Percentiles rank a stretch among this genome's conserved stretches.
phyloP scores from a whole-genome alignment of 805 yeast species.

The Ogataea ramenticola region DNA sequence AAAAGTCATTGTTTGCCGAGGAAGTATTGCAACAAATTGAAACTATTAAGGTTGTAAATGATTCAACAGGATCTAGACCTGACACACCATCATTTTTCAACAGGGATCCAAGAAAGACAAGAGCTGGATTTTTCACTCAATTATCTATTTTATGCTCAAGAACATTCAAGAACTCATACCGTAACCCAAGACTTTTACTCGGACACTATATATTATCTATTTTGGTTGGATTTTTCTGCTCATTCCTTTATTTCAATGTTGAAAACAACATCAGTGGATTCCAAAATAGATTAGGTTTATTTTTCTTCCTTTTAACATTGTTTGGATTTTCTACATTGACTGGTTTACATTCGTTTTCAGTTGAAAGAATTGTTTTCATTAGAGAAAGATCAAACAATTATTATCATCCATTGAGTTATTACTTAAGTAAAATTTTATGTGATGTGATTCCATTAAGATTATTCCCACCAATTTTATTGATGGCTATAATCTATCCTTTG shows the following conservation, averaged over 20 bases:
- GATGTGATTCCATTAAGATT: conserved; percentile 90
- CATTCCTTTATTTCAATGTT: conserved; percentile 75
- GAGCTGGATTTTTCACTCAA: conserved; percentile 60
- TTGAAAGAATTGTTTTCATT: conserved; percentile 82
- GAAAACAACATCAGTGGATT: conserved; percentile 90
- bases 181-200: conserved; percentile 84
- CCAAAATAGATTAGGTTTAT: conserved; percentile 90
- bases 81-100: conserved; percentile 21
- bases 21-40: conserved; percentile 34
- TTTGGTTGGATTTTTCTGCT: conserved; percentile 76
- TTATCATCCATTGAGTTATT: conserved; percentile 82
- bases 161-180: conserved; percentile 84
- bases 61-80: conserved; percentile 5
- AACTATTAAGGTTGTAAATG: conserved; percentile 7
- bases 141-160: conserved; percentile 71
- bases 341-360: conserved; percentile 81
- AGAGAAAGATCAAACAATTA: conserved; percentile 94
- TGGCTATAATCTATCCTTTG: conserved; percentile 80
- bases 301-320: conserved; percentile 82
- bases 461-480: conserved; percentile 81
- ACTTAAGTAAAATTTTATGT: conserved; percentile 75
- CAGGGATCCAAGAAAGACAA: conserved; percentile 26
- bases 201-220: conserved; percentile 79
- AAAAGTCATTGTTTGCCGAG: conserved; percentile 29
- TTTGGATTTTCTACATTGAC: conserved; percentile 94